Percentiles rank a stretch among this genome's conserved stretches.
These are phyloP conservation scores for Coemansia sp. DNA, from an alignment of 192 early-diverging fungal genomes.

Conservation along the genomic window DNA sequence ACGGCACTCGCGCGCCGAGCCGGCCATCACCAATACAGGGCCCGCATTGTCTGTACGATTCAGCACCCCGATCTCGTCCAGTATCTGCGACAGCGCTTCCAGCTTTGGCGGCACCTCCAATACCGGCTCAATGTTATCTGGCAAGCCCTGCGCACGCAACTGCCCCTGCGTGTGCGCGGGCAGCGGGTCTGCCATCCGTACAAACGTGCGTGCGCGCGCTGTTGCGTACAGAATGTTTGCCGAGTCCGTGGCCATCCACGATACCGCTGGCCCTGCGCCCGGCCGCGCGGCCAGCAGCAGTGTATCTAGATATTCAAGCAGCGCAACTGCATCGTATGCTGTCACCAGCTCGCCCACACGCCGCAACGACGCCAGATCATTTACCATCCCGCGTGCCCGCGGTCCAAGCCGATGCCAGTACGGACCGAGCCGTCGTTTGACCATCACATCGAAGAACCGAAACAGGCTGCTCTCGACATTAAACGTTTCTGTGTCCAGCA, in stretches of 20 bases:
- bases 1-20: slow-evolving; percentile 21
- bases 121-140: slow-evolving; percentile 63
- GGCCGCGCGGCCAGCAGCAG: slow-evolving; percentile 59
- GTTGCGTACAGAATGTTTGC: slow-evolving; percentile 75
- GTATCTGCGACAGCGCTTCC: slow-evolving; percentile 61
- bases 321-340: slow-evolving; percentile 83
- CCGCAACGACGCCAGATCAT: slow-evolving; percentile 70
- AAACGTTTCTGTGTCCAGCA: slow-evolving; percentile 75
- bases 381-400: slow-evolving; percentile 70
- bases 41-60: slow-evolving; percentile 9
- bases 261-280: slow-evolving; percentile 45
- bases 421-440: slow-evolving; percentile 74
- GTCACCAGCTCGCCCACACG: slow-evolving; percentile 71
- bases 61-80: slow-evolving; percentile 67
- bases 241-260: slow-evolving; percentile 83
- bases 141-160: slow-evolving; percentile 55
- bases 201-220: slow-evolving; percentile 54
- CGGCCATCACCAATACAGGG: slow-evolving; percentile 29
- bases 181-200: slow-evolving; percentile 2
- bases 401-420: slow-evolving; percentile 80
- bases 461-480: slow-evolving; percentile 85
- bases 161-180: not conserved
- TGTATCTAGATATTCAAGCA: slow-evolving; percentile 82
- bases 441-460: slow-evolving; percentile 74
- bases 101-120: slow-evolving; percentile 96